Base-by-base conservation (phyloP, 2,329 filamentous ascomycete species). In the Claviceps pusilla region DNA sequence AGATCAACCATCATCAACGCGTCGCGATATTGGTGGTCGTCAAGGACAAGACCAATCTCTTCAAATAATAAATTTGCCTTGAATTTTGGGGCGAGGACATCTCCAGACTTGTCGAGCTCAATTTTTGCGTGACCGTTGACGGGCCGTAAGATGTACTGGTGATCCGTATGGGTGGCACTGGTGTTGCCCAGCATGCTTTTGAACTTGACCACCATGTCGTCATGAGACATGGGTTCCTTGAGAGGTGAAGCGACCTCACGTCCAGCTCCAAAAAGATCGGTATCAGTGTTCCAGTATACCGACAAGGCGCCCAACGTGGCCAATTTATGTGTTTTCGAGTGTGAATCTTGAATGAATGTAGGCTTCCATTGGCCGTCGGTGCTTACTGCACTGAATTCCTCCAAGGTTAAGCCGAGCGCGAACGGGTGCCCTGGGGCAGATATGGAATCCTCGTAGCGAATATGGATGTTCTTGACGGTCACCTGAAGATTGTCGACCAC, bases 401-500 rank as follows among this genome's bases (percentile, higher is more conserved):
- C 87, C 55, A 99, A 79, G 0, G 90, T 98, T 57, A 98, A 67
- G 50, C 94, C 93, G 6, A 95, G 79, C 5, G 93, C 89, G 63
- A 98, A 98, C 0, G 94, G 91, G 67, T 98, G 93, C 0, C 89
- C 90, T 0, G 91, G 90, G 10, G 90, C 87, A 24, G 93, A 94
- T 63, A 98, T 89, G 14, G 91, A 90, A 70, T 99, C 93, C 70
- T 99, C 93, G 70, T 98, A 99, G 62, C 93, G 87, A 59, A 98
- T 81, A 68, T 99, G 93, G 57, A 99, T 95, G 67, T 97, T 98
- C 76, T 95, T 97, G 69, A 99, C 84, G 29, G 87, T 93, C 62
- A 98, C 88, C 69, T 99, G 93, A 45, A 99, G 76, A 65, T 99
- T 99, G 76, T 98, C 93, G 65, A 97, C 89, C 64, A 99, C 95